Evolutionary conservation across 176 grass and related monocot species (phyloP), one percentile per base, ranked within the genome.

Genomic region (Juncus effusus): DNA sequence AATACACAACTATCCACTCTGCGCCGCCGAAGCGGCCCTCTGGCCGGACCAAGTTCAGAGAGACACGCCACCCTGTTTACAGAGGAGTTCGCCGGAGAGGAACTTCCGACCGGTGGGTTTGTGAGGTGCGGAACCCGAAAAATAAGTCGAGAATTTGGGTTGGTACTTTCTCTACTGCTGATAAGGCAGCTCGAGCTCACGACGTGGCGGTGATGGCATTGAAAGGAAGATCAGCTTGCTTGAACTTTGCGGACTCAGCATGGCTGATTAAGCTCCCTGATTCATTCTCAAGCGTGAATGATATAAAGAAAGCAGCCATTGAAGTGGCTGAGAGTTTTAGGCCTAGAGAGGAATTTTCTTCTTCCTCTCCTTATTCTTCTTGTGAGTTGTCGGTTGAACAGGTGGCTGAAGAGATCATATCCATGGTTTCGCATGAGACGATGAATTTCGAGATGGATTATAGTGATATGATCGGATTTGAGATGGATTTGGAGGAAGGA

Each of bases 1-100:
- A 69, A 36, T n/a, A 56, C 38, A 13, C 38, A 2, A 64, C 54
- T 3, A 61, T 70, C 1, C 54, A 47, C 12, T 51, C 65, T 7
- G 58, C 73, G 0, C 64, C 67, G 62, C 64, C 83, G 15, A 90
- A 86, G 74, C 76, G 80, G 0, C 87, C 87, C 0, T 78, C 79
- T 13, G 91, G 87, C 1, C 73, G 87, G 4, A 87, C 81, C 73
- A 96, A 96, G 84, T 96, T 96, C 79, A 82, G 73, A 35, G 87
- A 90, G 81, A 96, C 91, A 36, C 78, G 91, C 0, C 91, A 96
- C 72, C 87, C 91, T 4, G 81, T 96, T 63, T 90, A 69, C 81
- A 83, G 83, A 65, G 91, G 91, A 3, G 91, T 87, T 69, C 81
- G 91, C 3, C 78, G 73, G 0, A 72, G 88, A 9, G 88, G 84